Conservation (phyloP, 1,139 yeast species). For the Geotrichum aggregatum region DNA sequence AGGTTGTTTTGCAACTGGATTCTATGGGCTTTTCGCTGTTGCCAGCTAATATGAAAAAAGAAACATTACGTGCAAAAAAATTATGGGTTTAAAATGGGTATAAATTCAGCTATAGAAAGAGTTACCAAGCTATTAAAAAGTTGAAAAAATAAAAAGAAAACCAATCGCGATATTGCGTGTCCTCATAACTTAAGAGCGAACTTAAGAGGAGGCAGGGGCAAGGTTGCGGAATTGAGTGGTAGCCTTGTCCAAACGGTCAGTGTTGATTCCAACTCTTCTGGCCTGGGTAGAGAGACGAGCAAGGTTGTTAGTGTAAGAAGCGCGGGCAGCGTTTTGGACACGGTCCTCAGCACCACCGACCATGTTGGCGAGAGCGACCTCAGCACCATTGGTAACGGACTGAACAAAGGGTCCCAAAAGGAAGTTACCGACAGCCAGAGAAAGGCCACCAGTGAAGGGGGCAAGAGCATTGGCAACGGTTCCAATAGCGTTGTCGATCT, state of each 20-base stretch:
- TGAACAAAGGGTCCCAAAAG: slow-evolving; percentile 31
- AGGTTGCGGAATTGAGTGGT: slow-evolving; percentile 29
- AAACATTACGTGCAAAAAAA: too few species aligned
- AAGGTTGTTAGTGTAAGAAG: slow-evolving; percentile 23
- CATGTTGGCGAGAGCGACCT: slow-evolving; percentile 27
- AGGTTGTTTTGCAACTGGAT: too few species aligned
- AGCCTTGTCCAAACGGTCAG: slow-evolving; percentile 19
- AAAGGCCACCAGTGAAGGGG: slow-evolving; percentile 28
- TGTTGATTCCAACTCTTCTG: slow-evolving; percentile 22
- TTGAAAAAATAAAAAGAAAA: too few species aligned
- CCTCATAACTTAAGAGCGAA: too few species aligned
- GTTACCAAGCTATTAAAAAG: too few species aligned
- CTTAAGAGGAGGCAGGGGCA: slow-evolving; percentile 22
- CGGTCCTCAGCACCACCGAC: slow-evolving; percentile 28
- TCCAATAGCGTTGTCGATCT: slow-evolving; percentile 13
- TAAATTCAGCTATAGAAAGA: too few species aligned
- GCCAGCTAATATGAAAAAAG: too few species aligned
- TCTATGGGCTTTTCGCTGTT: too few species aligned
- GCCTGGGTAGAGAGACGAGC: slow-evolving; percentile 21
- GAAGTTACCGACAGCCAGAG: slow-evolving; percentile 28
- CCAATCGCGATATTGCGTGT: too few species aligned
- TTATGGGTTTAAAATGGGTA: too few species aligned
- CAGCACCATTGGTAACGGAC: slow-evolving; percentile 32
- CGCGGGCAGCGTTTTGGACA: slow-evolving; percentile 21
- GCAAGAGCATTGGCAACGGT: slow-evolving; percentile 24